Evolutionary conservation across 768 basidiomycete species (phyloP).

Genomic region (Coprinopsis marcescibilis): DNA sequence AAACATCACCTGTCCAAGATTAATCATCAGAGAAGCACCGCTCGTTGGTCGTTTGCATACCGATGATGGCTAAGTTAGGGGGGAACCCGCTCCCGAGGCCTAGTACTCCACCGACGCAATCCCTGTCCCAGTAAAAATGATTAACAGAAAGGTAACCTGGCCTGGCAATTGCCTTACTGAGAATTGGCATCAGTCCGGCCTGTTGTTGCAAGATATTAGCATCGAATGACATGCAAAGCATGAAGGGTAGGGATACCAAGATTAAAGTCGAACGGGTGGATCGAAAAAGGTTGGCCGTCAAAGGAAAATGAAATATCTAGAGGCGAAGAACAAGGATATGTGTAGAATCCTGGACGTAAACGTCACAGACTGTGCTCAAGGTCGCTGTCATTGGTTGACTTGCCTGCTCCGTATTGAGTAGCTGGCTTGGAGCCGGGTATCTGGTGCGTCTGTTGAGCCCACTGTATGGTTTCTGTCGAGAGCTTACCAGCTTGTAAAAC

Average conservation of each 20-base stretch:
- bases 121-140: too few species aligned
- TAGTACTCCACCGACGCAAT: slow-evolving; percentile 54
- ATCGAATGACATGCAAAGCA: too few species aligned
- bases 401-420: slow-evolving; percentile 37
- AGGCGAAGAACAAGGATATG: slow-evolving; percentile 43
- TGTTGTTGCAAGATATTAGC: slow-evolving; percentile 1
- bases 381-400: not conserved
- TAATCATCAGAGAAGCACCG: not conserved
- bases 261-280: slow-evolving; percentile 50
- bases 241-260: slow-evolving; percentile 30
- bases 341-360: slow-evolving; percentile 41
- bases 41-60: slow-evolving; percentile 19
- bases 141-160: not conserved
- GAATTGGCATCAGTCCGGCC: slow-evolving; percentile 20
- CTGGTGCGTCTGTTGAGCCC: slow-evolving; percentile 22
- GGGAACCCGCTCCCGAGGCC: slow-evolving; percentile 41
- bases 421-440: slow-evolving; percentile 45
- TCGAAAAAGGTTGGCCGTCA: slow-evolving; percentile 31
- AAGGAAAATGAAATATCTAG: slow-evolving; percentile 38
- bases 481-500: slow-evolving; percentile 41
- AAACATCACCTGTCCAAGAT: slow-evolving; percentile 42
- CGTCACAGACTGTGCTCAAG: not conserved
- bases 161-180: slow-evolving; percentile 15
- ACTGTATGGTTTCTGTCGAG: not conserved
- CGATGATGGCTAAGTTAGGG: slow-evolving; percentile 52